Base-by-base conservation (phyloP, 2,329 filamentous ascomycete genomes). In the Aspergillus fischeri region DNA sequence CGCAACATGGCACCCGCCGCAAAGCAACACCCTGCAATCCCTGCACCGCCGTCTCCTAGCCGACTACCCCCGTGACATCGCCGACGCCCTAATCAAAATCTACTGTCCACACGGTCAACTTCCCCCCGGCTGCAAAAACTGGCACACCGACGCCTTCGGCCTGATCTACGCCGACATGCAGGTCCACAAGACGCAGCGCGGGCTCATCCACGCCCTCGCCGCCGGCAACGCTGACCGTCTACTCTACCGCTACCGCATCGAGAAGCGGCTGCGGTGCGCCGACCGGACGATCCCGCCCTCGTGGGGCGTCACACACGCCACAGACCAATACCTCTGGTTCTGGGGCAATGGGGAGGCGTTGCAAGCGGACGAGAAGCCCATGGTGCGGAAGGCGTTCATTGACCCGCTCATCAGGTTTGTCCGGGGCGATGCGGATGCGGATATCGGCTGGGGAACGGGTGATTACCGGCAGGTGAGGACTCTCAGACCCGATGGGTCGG, bases 121-220 rank as follows among this genome's bases (percentile, higher is more conserved):
- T 0, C 79, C 80, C 0, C 10, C 61, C 0, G 67, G 65, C 5
- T 77, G 72, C 47, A 65, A 70, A 41, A 70, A 78, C 63, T 85
- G 82, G 82, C 32, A 53, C 7, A 61, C 67, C 50, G 77, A 83
- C 27, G 77, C 78, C 0, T 85, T 83, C 65, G 82, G 82, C 0
- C 72, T 72, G 14, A 72, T 85, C 5, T 85, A 85, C 60, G 81
- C 82, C 3, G 80, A 83, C 54, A 78, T 83, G 59, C 82, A 85
- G 63, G 79, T 85, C 8, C 78, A 85, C 62, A 70, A 73, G 20
- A 76, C 83, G 17, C 75, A 82, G 65, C 77, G 82, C 6, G 82
- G 82, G 0, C 77, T 84, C 55, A 71, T 79, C 4, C 68, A 77
- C 38, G 74, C 75, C 0, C 70, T 85, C 1, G 73, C 73, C 0